These are phyloP conservation scores for Colletotrichum lindemuthianum DNA, from an alignment of 2,329 filamentous ascomycete genomes.

Conservation along the genomic window DNA sequence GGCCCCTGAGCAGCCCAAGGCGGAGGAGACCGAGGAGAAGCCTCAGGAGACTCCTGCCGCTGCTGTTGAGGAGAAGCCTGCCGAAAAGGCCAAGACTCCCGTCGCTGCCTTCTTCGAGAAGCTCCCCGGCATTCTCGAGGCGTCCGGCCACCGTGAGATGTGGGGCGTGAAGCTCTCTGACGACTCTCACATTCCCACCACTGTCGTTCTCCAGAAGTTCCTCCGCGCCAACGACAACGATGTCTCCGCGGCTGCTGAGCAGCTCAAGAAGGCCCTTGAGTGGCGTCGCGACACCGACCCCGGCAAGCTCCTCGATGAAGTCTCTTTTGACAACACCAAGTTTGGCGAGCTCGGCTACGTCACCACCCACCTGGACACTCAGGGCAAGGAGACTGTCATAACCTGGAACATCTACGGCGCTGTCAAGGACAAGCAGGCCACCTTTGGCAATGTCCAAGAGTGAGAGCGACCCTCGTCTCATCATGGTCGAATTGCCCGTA, in stretches of 20 bases:
- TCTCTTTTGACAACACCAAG: conserved; percentile 73
- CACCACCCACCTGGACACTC: conserved; percentile 71
- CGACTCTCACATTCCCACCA: conserved; percentile 74
- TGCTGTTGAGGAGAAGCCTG: conserved; percentile 26
- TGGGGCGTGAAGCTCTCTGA: conserved; percentile 80
- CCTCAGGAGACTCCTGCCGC: conserved; percentile 32
- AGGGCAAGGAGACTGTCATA: conserved; percentile 70
- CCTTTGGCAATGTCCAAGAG: conserved; percentile 85
- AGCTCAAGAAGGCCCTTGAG: conserved; percentile 80
- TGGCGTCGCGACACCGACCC: conserved; percentile 86
- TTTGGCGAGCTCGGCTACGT: conserved; percentile 86
- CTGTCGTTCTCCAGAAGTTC: conserved; percentile 91
- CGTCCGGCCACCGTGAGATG: conserved; percentile 77
- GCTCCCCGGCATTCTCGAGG: conserved; percentile 66
- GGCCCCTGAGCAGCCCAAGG: conserved; percentile 32
- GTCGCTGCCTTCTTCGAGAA: conserved; percentile 67
- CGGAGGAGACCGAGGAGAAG: conserved; percentile 38
- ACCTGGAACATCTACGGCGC: conserved; percentile 95
- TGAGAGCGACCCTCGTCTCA: conserved; percentile 54
- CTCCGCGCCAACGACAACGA: conserved; percentile 88
- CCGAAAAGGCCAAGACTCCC: conserved; percentile 43
- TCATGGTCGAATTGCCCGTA: neutral
- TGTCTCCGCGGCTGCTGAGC: conserved; percentile 76
- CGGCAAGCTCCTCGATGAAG: conserved; percentile 68
- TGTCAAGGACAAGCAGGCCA: conserved; percentile 83